Evolutionary conservation across 1,284 basidiomycete genomes (phyloP), one percentile per base, ranked within the genome.

Genomic region (Polyporus tsugae): DNA sequence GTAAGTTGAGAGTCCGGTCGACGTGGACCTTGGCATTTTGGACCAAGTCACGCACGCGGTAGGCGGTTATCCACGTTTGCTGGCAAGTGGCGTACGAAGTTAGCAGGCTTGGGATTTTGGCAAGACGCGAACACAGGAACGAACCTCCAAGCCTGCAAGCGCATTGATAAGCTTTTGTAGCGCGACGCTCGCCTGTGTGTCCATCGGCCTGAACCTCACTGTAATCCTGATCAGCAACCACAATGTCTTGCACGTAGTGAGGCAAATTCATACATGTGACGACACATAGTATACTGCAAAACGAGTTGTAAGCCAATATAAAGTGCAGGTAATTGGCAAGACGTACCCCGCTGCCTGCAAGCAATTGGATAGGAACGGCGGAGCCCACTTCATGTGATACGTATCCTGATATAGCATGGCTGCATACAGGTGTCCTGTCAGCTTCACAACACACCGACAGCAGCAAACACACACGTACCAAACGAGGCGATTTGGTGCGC

Each of bases 291-390:
- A 53, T 93, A 93, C 73, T 9, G 42, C 15, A 11, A 25, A 13
- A 69, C 42, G 55, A 57, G 1, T 11, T 44, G 62, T 70, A 46
- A 66, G 19, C 29, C 55, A 36, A 44, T 11, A 42, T 53, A 69
- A 52, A 64, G 33, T 69, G 63, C 25, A 60, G 42, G 39, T 17
- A 52, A 55, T 22, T 53, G 33, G 19, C 41, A 33, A 22, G 11
- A 82, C 91, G 75, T 78, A 93, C 92, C 90, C 90, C 62, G 94
- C 91, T 73, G 86, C 89, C 62, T 96, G 87, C 52, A 95, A 80
- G 76, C 91, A 92, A 33, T 91, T 90, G 4, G 89, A 87, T 63
- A 95, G 76, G 77, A 94, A 90, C 0, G 93, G 88, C 1, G 92
- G 89, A 33, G 85, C 84, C 58, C 88, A 85, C 63, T 86, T 87